phyloP scores from a whole-genome alignment of 1,284 basidiomycete species.

The Irpex sp. region DNA sequence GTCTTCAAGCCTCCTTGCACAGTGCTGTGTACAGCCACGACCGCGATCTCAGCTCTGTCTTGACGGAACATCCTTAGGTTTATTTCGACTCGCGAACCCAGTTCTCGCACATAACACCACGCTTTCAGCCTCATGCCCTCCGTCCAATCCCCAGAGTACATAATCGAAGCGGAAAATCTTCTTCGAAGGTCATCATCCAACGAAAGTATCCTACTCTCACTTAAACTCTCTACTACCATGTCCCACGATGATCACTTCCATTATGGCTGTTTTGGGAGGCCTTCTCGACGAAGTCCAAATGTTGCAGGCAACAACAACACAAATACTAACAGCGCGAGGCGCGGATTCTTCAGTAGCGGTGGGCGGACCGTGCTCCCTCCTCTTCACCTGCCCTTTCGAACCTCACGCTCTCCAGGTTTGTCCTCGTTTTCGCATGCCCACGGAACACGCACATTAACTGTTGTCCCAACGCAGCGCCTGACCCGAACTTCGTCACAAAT shows the following conservation, averaged over 20 bases:
- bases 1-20: background rate
- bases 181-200: conserved; percentile 21
- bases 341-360: conserved; percentile 58
- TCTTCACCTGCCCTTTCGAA: conserved; percentile 79
- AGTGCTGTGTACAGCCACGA: background rate
- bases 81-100: background rate
- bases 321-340: conserved; percentile 26
- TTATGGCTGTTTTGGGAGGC: conserved; percentile 30
- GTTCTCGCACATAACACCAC: background rate
- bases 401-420: conserved; percentile 84
- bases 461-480: conserved; percentile 26
- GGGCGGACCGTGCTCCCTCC: conserved; percentile 83
- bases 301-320: conserved; percentile 23
- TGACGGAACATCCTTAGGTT: background rate
- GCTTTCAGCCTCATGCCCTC: background rate
- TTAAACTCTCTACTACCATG: conserved; percentile 25
- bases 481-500: conserved; percentile 41
- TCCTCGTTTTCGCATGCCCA: conserved; percentile 29
- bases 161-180: conserved; percentile 25
- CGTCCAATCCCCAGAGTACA: conserved; percentile 17
- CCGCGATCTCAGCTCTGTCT: background rate
- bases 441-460: conserved; percentile 10
- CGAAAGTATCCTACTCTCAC: conserved; percentile 28
- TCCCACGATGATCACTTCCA: conserved; percentile 32
- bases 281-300: conserved; percentile 24